Percentiles rank a stretch among this genome's conserved stretches.
These are phyloP conservation scores for Flaveria brownii DNA, from an alignment of 129 eudicot species.

Conservation along the genomic window DNA sequence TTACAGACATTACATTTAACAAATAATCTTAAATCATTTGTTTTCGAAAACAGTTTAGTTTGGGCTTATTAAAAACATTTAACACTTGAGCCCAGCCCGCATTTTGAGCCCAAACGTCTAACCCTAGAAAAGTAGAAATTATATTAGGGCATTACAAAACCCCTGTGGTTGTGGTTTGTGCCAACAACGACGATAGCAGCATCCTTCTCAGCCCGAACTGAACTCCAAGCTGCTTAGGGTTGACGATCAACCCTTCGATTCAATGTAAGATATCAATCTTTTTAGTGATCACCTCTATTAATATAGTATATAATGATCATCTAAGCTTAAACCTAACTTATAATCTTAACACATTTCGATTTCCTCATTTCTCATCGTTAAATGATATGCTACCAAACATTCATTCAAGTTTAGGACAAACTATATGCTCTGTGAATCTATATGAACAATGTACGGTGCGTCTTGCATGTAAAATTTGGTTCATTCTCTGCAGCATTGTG, in stretches of 20 bases:
- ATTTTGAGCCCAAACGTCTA: slow-evolving; percentile 7
- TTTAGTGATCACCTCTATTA: too few species aligned
- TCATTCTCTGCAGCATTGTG: too few species aligned
- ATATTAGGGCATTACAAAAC: slow-evolving; percentile 18
- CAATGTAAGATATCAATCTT: slow-evolving; percentile 20
- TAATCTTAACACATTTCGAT: too few species aligned
- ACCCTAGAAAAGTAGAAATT: slow-evolving; percentile 34
- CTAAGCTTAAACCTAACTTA: too few species aligned
- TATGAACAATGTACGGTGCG: too few species aligned
- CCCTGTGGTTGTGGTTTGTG: slow-evolving; percentile 1
- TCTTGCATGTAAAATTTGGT: too few species aligned
- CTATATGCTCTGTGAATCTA: too few species aligned
- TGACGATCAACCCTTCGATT: slow-evolving; percentile 36
- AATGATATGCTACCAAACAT: too few species aligned
- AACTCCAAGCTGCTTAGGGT: slow-evolving; percentile 39
- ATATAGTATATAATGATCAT: too few species aligned
- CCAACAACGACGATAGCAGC: slow-evolving; percentile 21
- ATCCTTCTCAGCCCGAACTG: slow-evolving; percentile 36
- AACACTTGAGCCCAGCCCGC: background rate
- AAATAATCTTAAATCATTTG: background rate
- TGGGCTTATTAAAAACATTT: background rate
- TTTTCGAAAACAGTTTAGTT: background rate
- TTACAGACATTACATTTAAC: too few species aligned
- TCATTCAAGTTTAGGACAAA: too few species aligned
- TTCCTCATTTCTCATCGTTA: too few species aligned